Base-by-base conservation (phyloP, 1,284 basidiomycete species). In the Trametes polyzona region DNA sequence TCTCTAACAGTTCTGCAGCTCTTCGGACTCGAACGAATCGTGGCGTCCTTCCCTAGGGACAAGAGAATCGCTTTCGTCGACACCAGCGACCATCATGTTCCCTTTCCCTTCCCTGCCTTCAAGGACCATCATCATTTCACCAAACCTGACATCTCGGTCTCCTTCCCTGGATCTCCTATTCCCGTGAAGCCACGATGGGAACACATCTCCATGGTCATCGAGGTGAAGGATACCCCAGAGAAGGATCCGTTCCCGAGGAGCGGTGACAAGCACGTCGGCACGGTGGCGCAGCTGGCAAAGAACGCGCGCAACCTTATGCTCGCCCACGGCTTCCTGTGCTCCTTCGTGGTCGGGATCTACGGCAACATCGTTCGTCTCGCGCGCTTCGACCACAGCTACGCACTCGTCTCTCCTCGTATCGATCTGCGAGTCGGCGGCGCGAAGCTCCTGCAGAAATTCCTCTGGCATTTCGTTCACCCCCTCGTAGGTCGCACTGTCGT, bases 281-380 rank as follows among this genome's bases (percentile, higher is more conserved):
- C 55, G 19, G 6, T 61, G 23, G 37, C 26, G 19, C 46, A 52
- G 24, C 32, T 61, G 7, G 41, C 46, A 1, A 50, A 47, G 39
- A 57, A 30, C 35, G 63, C 57, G 5, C 32, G 55, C 3, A 59
- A 47, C 21, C 46, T 61, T 2, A 9, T 64, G 26, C 33, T 58
- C 2, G 54, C 58, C 0, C 46, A 61, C 19, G 50, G 51, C 0
- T 36, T 49, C 44, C 58, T 63, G 32, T 53, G 39, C 10, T 32
- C 49, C 1, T 63, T 57, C 23, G 47, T 58, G 11, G 40, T 63
- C 17, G 59, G 59, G 1, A 27, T 63, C 32, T 63, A 61, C 17
- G 58, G 50, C 26, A 27, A 50, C 12, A 54, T 30, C 10, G 40
- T 52, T 3, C 59, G 58, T 4, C 37, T 64, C 24, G 48, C 29